Evolutionary conservation across 352 stramenopile genomes (phyloP), one percentile per base, ranked within the genome.

Genomic region (Phytophthora sp.): DNA sequence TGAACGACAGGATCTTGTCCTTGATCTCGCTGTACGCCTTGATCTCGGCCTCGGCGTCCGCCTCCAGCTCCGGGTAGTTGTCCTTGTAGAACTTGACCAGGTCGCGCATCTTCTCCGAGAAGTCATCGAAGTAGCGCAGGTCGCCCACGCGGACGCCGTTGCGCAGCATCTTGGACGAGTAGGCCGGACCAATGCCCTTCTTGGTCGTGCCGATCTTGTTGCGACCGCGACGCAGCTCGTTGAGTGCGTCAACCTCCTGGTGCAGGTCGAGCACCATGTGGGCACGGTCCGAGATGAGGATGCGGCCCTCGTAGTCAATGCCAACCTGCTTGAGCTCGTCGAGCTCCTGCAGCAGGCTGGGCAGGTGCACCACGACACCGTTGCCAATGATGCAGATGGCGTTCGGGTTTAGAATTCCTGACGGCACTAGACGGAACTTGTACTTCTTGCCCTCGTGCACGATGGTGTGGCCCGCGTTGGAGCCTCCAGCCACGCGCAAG

Each of bases 161-260:
- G 41, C 98, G 89, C 49, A 96, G 91, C 77, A 99, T 99, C 84
- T 99, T 99, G 74, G 91, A 98, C 31, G 95, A 94, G 82, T 99
- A 99, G 5, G 97, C 93, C 49, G 97, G 97, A 66, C 97, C 98
- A 71, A 99, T 99, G 55, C 87, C 94, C 74, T 99, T 99, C 83
- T 99, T 99, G 54, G 98, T 99, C 41, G 98, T 99, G 49, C 98
- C 98, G 65, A 99, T 99, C 79, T 99, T 99, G 82, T 99, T 98
- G 58, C 96, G 81, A 26, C 87, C 88, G 34, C 87, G 87, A 45
- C 88, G 84, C 46, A 89, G 63, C 55, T 97, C 89, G 53, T 95
- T 93, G 13, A 96, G 75, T 20, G 82, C 88, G 68, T 94, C 85
- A 17, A 94, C 85, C 52, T 96, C 79, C 73, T 99, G 97, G 81